A percentile compares a stretch with the other conserved stretches of the same genome.
Conservation (phyloP, 2,329 filamentous ascomycete genomes). For the Penicillium sp. region DNA sequence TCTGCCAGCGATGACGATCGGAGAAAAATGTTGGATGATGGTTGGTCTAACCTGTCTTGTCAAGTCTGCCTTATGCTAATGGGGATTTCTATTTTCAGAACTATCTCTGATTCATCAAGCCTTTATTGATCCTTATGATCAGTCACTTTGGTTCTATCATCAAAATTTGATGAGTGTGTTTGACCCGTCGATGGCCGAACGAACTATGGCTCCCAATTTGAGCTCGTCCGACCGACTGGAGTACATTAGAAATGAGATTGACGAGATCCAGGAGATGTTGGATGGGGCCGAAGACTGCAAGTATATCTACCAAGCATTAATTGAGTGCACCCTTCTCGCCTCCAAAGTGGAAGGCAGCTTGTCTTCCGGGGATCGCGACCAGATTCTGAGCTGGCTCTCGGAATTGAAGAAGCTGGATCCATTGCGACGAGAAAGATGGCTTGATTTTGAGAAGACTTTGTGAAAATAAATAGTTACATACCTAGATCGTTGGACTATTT, state of each 20-base stretch:
- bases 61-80: constrained; percentile 1
- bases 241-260: constrained; percentile 69
- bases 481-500: constrained; percentile 1
- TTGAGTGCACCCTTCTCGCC: constrained; percentile 69
- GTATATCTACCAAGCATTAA: constrained; percentile 83
- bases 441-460: constrained; percentile 58
- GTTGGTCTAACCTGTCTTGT: constrained; percentile 39
- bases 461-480: constrained; percentile 26
- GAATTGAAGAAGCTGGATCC: constrained; percentile 70
- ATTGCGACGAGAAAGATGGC: constrained; percentile 71
- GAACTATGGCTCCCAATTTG: constrained; percentile 65
- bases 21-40: constrained; percentile 67
- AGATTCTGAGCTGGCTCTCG: constrained; percentile 59
- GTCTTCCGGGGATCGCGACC: constrained; percentile 42
- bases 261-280: constrained; percentile 66
- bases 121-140: constrained; percentile 87
- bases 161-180: constrained; percentile 77
- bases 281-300: constrained; percentile 71
- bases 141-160: constrained; percentile 97
- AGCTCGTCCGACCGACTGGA: constrained; percentile 58
- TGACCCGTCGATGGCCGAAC: constrained; percentile 48
- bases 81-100: constrained; percentile 50
- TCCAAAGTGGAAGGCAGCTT: constrained; percentile 49
- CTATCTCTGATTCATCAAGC: constrained; percentile 72
- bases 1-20: constrained; percentile 62